Evolutionary conservation across 257 asterid genomes (phyloP).

Genomic region (Jasminum sambac): DNA sequence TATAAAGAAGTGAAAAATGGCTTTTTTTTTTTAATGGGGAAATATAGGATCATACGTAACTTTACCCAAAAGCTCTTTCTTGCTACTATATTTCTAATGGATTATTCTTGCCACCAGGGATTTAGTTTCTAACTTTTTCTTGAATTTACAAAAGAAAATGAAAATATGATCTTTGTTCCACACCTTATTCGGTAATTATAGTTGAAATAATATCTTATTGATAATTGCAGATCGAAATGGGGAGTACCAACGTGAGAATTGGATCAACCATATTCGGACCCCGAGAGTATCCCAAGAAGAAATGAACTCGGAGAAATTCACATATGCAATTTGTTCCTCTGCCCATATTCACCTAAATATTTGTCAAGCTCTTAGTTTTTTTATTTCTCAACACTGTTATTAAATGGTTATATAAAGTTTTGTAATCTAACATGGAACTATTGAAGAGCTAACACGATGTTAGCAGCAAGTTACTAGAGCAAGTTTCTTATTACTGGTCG

Average conservation of each 20-base stretch:
- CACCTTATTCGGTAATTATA: not conserved
- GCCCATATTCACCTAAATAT: not conserved
- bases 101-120: not conserved
- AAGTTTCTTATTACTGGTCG: too few relatives aligned
- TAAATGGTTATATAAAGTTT: too few relatives aligned
- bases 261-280: constrained; percentile 95
- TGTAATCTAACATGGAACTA: too few relatives aligned
- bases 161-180: not conserved
- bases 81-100: not conserved
- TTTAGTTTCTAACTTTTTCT: not conserved
- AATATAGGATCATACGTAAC: too few relatives aligned
- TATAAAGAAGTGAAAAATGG: too few relatives aligned
- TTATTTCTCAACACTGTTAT: too few relatives aligned
- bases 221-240: constrained; percentile 76
- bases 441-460: too few relatives aligned
- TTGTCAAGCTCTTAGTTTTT: not conserved
- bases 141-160: not conserved
- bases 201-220: not conserved
- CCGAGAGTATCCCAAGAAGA: constrained; percentile 68
- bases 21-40: too few relatives aligned
- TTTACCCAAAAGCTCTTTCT: too few relatives aligned
- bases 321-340: not conserved
- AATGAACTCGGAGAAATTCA: constrained; percentile 26
- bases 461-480: too few relatives aligned
- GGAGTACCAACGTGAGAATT: constrained; percentile 80